Base-by-base conservation (phyloP, 2,329 filamentous ascomycete species). In the Dothistroma septosporum region DNA sequence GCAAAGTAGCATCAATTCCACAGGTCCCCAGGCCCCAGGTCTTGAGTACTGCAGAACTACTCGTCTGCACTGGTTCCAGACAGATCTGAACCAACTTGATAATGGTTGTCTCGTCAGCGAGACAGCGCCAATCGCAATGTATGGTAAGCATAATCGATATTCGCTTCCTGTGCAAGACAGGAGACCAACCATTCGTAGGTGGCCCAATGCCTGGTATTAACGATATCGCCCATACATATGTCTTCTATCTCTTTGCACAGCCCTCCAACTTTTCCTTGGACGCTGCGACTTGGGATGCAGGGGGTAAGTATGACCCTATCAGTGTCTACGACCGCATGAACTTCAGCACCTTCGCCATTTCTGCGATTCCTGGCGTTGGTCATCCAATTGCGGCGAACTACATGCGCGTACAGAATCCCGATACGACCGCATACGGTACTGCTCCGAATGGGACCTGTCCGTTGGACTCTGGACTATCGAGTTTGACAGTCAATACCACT, bases 161-260 rank as follows among this genome's bases (percentile, higher is more conserved):
- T 28, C 47, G 9, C 9, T 14, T 7, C 28, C 16, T 33, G 16
- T 31, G 33, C 32, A 31, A 16, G 7, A 22, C 33, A 9, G 2
- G 16, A 35, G 16, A 33, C 31, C 10, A 10, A 54, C 14, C 28
- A 9, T 22, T 54, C 41, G 16, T 35, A 58, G 60, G 64, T 8
- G 63, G 64, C 14, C 69, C 69, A 1, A 57, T 59, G 52, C 71
- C 71, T 2, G 66, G 66, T 4, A 41, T 63, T 14, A 66, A 69
- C 49, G 70, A 72, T 55, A 68, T 69, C 19, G 44, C 69, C 5
- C 70, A 73, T 58, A 66, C 63, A 14, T 73, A 72, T 64, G 63
- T 64, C 41, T 69, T 72, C 64, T 72, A 71, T 60, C 67, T 73
- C 31, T 72, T 72, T 62, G 32, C 57, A 16, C 70, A 73, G 54